phyloP scores from a whole-genome alignment of 257 asterid species.

The Solanum paucissectum region DNA sequence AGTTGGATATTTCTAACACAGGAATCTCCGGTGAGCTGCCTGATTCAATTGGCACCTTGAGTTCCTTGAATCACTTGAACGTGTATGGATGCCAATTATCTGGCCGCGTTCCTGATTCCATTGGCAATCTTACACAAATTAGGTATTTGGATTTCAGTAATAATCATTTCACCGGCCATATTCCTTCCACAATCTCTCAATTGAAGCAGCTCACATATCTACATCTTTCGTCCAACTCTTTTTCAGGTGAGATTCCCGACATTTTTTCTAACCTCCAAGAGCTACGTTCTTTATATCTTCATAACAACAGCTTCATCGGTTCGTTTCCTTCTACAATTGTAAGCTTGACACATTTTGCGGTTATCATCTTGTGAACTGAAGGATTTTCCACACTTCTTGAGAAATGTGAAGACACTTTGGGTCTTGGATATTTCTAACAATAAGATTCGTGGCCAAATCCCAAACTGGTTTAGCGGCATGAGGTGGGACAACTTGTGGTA shows the following conservation, averaged over 20 bases:
- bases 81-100: accelerated
- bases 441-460: not conserved
- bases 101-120: not conserved
- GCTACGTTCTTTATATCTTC: not conserved
- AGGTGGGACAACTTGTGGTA: accelerated
- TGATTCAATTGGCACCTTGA: not conserved
- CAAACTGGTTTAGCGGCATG: not conserved
- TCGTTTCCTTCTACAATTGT: not conserved
- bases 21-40: not conserved
- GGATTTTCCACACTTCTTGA: not conserved
- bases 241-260: not conserved
- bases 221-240: not conserved
- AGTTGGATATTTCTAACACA: not conserved
- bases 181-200: not conserved
- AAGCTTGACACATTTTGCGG: not conserved
- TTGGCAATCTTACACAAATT: not conserved
- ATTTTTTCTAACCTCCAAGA: not conserved
- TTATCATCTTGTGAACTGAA: not conserved
- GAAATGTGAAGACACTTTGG: not conserved
- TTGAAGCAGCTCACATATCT: not conserved
- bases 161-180: not conserved
- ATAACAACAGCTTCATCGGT: not conserved
- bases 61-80: not conserved
- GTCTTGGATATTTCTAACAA: not conserved
- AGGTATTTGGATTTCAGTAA: not conserved